Conservation (phyloP, 768 basidiomycete genomes). For the Fomitopsis serialis region DNA sequence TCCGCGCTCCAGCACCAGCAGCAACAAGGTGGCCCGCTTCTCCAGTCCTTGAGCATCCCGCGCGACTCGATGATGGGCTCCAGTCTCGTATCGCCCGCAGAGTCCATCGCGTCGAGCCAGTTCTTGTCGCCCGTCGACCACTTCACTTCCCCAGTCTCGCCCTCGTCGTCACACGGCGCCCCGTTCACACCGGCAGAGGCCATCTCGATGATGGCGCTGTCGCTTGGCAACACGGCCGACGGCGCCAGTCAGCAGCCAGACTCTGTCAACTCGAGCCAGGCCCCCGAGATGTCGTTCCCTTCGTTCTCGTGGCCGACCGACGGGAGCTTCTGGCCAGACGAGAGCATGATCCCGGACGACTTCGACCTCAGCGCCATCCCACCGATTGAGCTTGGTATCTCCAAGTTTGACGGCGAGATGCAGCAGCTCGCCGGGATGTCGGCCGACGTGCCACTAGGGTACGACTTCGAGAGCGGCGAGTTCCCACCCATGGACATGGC, state of each 20-base stretch:
- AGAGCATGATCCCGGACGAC: conserved; percentile 46
- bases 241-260: conserved; percentile 18
- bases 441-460: conserved; percentile 4
- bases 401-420: conserved; percentile 34
- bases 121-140: conserved; percentile 47
- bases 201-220: conserved; percentile 22
- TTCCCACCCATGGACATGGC: conserved; percentile 2
- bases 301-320: conserved; percentile 28
- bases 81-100: conserved; percentile 19
- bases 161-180: conserved; percentile 42
- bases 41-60: conserved; percentile 41
- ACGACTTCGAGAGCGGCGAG: conserved; percentile 19
- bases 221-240: conserved; percentile 22
- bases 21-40: conserved; percentile 36
- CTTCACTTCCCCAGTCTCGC: conserved; percentile 41
- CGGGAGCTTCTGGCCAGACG: conserved; percentile 15
- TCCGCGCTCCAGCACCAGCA: conserved; percentile 7
- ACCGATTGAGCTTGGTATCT: conserved; percentile 53
- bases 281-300: conserved; percentile 13
- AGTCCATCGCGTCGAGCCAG: conserved; percentile 35
- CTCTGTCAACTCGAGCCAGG: conserved; percentile 17
- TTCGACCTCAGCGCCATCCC: conserved; percentile 65
- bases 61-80: conserved; percentile 23
- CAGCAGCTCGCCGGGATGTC: conserved; percentile 8
- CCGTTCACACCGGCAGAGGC: conserved; percentile 45